Conservation (phyloP, 768 basidiomycete species). For the Tulasnella sp. region DNA sequence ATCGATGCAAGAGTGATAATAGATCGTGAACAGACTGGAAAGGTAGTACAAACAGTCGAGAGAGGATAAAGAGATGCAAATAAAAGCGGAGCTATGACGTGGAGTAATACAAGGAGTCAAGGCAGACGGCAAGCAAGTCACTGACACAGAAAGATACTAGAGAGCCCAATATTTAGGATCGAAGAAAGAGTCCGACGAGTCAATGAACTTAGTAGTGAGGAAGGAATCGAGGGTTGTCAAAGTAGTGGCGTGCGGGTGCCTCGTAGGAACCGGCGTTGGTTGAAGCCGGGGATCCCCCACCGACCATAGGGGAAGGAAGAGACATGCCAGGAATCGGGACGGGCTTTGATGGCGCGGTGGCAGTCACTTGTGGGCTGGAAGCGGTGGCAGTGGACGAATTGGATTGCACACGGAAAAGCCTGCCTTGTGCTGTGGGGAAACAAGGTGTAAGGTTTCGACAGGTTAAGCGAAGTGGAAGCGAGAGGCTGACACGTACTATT, state of each 20-base stretch:
- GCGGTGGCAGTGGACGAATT: not conserved
- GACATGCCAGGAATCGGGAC: conserved; percentile 3
- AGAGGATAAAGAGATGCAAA: conserved; percentile 10
- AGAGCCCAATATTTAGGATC: not conserved
- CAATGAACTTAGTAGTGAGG: not conserved
- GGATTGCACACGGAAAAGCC: not conserved
- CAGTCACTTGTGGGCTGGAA: conserved; percentile 2
- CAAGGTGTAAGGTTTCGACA: not conserved
- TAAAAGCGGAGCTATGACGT: not conserved
- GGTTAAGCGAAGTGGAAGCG: conserved; percentile 3
- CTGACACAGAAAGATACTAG: not conserved
- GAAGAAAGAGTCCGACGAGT: not conserved
- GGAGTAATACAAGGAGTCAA: not conserved
- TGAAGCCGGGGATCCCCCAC: not conserved
- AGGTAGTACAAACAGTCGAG: not conserved
- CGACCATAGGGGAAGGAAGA: not conserved
- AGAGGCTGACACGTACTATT: not conserved
- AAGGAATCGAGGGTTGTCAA: conserved; percentile 23
- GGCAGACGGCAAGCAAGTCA: not conserved
- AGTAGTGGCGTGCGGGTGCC: conserved; percentile 14
- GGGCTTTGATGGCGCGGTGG: not conserved
- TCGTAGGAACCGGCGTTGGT: not conserved
- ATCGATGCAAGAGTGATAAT: not conserved
- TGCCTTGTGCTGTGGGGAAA: not conserved
- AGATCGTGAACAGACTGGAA: not conserved